phyloP scores from a whole-genome alignment of 2,329 filamentous ascomycete genomes.

The Fusarium odoratissimum region DNA sequence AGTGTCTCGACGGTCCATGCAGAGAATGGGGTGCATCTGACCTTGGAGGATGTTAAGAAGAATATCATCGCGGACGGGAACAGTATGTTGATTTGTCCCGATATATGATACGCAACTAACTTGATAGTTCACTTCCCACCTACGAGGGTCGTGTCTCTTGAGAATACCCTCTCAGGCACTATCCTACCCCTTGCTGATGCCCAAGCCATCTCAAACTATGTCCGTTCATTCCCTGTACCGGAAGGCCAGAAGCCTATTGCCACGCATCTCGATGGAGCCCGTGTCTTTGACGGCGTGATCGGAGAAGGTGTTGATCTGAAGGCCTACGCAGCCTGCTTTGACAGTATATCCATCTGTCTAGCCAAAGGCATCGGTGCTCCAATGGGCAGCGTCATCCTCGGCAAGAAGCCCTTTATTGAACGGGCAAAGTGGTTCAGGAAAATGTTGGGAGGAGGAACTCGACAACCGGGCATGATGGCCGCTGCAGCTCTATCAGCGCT shows the following conservation, averaged over 20 bases:
- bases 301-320: conserved; percentile 72
- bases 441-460: conserved; percentile 75
- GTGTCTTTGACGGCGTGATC: conserved; percentile 79
- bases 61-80: conserved; percentile 44
- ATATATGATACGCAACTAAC: conserved; percentile 37
- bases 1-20: conserved; percentile 73
- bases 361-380: conserved; percentile 83
- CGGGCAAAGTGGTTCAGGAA: conserved; percentile 64
- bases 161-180: conserved; percentile 83
- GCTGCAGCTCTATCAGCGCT: conserved; percentile 76
- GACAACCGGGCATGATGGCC: conserved; percentile 77
- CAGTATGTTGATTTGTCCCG: conserved; percentile 24
- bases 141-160: conserved; percentile 80
- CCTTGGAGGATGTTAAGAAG: conserved; percentile 75
- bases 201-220: conserved; percentile 74
- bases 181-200: conserved; percentile 79
- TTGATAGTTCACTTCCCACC: conserved; percentile 80
- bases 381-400: conserved; percentile 78
- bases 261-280: conserved; percentile 80
- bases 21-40: conserved; percentile 76
- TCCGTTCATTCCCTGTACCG: conserved; percentile 55
- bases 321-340: conserved; percentile 74
- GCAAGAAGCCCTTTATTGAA: conserved; percentile 51
- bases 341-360: conserved; percentile 80
- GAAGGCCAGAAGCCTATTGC: conserved; percentile 63